Conservation (phyloP, 2,329 filamentous ascomycete species). For the Colletotrichum falcatum region DNA sequence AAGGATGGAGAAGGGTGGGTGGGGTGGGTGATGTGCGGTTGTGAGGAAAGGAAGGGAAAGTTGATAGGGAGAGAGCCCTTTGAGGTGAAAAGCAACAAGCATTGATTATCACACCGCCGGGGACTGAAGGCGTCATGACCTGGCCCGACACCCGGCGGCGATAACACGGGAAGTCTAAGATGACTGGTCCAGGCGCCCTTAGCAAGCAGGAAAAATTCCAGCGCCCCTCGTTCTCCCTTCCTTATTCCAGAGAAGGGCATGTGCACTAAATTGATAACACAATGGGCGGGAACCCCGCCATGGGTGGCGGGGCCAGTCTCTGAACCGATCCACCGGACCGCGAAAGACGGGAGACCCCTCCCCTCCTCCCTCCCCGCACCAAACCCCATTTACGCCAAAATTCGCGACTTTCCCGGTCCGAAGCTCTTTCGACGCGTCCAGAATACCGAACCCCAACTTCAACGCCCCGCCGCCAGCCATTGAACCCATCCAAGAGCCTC, state of each 20-base stretch:
- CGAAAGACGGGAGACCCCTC: conserved; percentile 8
- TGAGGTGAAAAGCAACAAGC: background rate
- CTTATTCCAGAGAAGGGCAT: background rate
- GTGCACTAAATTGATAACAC: background rate
- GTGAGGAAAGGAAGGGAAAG: background rate
- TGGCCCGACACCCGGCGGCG: conserved; percentile 2
- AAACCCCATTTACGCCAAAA: conserved; percentile 50
- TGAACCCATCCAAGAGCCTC: conserved; percentile 23
- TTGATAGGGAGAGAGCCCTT: background rate
- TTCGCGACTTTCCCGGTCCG: conserved; percentile 45
- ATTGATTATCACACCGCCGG: conserved; percentile 39
- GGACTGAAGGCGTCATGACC: conserved; percentile 37
- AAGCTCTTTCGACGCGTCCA: conserved; percentile 31
- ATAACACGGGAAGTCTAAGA: conserved; percentile 19
- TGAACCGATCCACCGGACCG: conserved; percentile 30
- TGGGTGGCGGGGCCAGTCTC: conserved; percentile 11
- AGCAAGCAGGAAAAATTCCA: background rate
- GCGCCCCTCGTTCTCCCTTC: conserved; percentile 19
- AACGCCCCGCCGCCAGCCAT: conserved; percentile 10
- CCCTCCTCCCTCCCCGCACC: background rate
- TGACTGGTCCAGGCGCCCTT: background rate
- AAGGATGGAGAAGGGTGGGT: background rate
- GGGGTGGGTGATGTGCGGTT: background rate
- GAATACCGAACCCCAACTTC: conserved; percentile 32
- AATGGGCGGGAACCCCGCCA: conserved; percentile 23